Evolutionary conservation across 2,329 filamentous ascomycete species (phyloP), one percentile per base, ranked within the genome.

Genomic region (Aspergillus pseudotamarii): DNA sequence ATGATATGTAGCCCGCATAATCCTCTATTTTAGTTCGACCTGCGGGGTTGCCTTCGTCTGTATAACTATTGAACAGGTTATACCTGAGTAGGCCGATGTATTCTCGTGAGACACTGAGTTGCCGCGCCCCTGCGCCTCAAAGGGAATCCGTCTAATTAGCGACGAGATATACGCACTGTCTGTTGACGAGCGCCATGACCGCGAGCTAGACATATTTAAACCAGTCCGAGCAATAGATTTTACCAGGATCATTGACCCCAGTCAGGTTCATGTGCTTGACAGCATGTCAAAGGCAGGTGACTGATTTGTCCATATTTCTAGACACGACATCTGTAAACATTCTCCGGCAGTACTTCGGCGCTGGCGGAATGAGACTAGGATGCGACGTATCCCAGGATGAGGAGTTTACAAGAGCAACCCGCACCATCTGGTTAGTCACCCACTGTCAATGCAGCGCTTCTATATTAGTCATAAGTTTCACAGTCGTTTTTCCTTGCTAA

Each of bases 11-110:
- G 26, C 45, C 11, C 11, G 11, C 43, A 14, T 23, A 26, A 46
- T 2, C 11, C 45, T 14, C 21, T 46, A 12, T 21, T 11, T 46
- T 9, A 21, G 45, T 26, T 14, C 4, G 4, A 21, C 5, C 6
- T 19, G 4, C 11, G 1, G 12, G 0, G n/a, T 26, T 2, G 1
- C 11, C 9, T 16, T 46, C 11, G 1, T 11, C 4, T 23, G 21
- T 46, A 46, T 23, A 43, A 43, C 1, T 4, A n/a, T 21, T n/a
- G 2, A 21, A 10, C 10, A 21, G 2, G n/a, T 1, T 46, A 3
- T 4, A 6, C 5, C 4, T 46, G 45, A 12, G 12, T 21, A 46
- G 21, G 45, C 9, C 21, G 12, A 26, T 46, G 21, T 26, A 46
- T 11, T 23, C 45, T 46, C 43, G n/a, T 21, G n/a, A 45, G 9